Evolutionary conservation across 768 basidiomycete species (phyloP).

Genomic region (Dentipellis sp.): DNA sequence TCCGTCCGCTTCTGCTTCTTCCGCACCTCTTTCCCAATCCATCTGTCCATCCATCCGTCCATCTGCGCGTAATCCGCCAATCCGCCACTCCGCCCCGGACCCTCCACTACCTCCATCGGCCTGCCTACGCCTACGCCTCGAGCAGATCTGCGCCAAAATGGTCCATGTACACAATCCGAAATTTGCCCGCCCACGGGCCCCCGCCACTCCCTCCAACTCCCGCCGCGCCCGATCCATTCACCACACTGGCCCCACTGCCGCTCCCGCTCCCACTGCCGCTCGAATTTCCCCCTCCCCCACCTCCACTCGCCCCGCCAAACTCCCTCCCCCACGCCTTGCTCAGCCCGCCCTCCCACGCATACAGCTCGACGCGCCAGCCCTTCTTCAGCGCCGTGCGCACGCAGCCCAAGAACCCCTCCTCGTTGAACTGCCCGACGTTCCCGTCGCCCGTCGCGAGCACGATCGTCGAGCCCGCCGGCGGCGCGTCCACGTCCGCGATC

Average conservation of each 20-base stretch:
- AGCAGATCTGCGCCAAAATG: constrained; percentile 28
- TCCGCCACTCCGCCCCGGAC: no score
- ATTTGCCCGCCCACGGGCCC: constrained; percentile 17
- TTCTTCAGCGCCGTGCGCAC: constrained; percentile 78
- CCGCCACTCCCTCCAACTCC: background rate
- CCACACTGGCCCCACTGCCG: no score
- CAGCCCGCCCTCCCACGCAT: constrained; percentile 82
- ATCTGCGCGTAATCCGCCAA: no score
- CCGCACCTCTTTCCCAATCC: no score
- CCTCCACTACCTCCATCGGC: background rate
- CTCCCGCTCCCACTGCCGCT: no score
- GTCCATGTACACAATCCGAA: constrained; percentile 27
- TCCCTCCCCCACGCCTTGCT: constrained; percentile 71
- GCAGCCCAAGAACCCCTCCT: constrained; percentile 86
- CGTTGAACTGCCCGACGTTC: constrained; percentile 85
- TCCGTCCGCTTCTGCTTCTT: no score
- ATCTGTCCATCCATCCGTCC: no score
- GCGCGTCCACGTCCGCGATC: constrained; percentile 59
- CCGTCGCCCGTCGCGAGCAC: constrained; percentile 94
- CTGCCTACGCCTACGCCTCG: constrained; percentile 19
- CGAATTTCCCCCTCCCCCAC: no score
- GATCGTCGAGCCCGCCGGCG: constrained; percentile 62
- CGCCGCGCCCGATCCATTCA: no score
- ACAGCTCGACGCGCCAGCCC: constrained; percentile 93
- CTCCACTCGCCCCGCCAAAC: constrained; percentile 46